phyloP scores from a whole-genome alignment of 176 grass and related monocot genomes.

The Oryza longistaminata region DNA sequence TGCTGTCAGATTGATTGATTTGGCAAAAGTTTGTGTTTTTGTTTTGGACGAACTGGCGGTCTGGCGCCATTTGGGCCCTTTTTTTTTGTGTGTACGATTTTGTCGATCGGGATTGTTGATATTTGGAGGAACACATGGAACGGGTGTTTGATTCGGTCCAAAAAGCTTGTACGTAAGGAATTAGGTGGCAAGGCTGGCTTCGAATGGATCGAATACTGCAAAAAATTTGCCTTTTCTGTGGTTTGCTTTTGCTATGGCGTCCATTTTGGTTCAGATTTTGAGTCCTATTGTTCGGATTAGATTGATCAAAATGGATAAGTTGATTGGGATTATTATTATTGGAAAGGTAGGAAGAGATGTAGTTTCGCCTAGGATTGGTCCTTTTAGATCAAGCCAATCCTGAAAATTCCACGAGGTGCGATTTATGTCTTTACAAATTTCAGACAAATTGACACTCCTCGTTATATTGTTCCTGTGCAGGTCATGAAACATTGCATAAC shows the following conservation, averaged over 20 bases:
- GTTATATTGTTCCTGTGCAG: slow-evolving; percentile 38
- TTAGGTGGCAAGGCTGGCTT: not conserved
- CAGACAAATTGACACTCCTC: slow-evolving; percentile 25
- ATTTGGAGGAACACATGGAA: not conserved
- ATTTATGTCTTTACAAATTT: not conserved
- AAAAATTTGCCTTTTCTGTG: not conserved
- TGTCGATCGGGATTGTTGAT: not conserved
- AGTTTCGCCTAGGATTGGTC: not conserved
- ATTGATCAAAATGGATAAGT: slow-evolving; percentile 5
- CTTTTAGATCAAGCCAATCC: not conserved
- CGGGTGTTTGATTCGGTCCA: not conserved
- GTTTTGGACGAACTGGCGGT: not conserved
- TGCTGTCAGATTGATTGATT: slow-evolving; percentile 22
- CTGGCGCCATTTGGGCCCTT: not conserved
- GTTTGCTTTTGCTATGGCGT: not conserved
- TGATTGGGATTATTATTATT: not conserved
- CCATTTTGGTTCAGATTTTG: not conserved
- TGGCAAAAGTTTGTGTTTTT: not conserved
- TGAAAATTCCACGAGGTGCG: not conserved
- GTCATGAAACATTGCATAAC: slow-evolving; percentile 62
- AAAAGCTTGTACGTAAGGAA: not conserved
- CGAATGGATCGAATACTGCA: not conserved
- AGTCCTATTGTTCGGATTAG: not conserved
- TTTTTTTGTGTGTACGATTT: not conserved
- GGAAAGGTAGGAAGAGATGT: not conserved